phyloP scores from a whole-genome alignment of 108 stramenopile species.

The Pseudonitzschia pungens region DNA sequence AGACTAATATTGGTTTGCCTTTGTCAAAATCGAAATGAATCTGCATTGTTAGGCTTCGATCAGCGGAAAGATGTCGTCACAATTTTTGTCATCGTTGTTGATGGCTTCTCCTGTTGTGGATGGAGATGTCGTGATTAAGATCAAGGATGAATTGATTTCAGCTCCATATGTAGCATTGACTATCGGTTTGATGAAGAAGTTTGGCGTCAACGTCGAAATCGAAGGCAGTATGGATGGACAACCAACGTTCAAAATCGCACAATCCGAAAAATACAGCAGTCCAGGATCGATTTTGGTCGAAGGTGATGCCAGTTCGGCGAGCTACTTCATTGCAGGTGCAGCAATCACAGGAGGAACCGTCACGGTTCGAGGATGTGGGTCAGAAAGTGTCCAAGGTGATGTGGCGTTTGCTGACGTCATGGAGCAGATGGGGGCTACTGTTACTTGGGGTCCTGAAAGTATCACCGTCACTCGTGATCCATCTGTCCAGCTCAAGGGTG shows the following conservation, averaged over 20 bases:
- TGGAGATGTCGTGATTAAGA: constrained; percentile 81
- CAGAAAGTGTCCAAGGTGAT: constrained; percentile 93
- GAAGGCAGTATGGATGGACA: constrained; percentile 69
- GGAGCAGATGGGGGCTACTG: constrained; percentile 93
- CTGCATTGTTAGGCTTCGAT: constrained; percentile 55
- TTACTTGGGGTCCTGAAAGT: constrained; percentile 86
- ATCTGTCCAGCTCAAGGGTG: constrained; percentile 74
- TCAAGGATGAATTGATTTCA: constrained; percentile 94
- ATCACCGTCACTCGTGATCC: constrained; percentile 92
- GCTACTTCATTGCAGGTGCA: constrained; percentile 96
- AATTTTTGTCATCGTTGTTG: constrained; percentile 93
- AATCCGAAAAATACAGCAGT: constrained; percentile 67
- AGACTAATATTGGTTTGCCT: too few species aligned
- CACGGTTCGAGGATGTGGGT: constrained; percentile 90
- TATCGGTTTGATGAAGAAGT: constrained; percentile 95
- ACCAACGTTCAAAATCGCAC: constrained; percentile 68
- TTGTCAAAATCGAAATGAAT: too few species aligned
- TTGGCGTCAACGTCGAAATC: constrained; percentile 74
- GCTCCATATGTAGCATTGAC: constrained; percentile 96
- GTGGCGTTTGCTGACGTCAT: constrained; percentile 95
- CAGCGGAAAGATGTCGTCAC: constrained; percentile 96
- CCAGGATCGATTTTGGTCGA: constrained; percentile 85
- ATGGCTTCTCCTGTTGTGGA: constrained; percentile 90
- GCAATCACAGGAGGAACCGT: constrained; percentile 95
- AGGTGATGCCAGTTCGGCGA: constrained; percentile 96